phyloP scores from a whole-genome alignment of 768 basidiomycete genomes.

The Pisolithus orientalis region DNA sequence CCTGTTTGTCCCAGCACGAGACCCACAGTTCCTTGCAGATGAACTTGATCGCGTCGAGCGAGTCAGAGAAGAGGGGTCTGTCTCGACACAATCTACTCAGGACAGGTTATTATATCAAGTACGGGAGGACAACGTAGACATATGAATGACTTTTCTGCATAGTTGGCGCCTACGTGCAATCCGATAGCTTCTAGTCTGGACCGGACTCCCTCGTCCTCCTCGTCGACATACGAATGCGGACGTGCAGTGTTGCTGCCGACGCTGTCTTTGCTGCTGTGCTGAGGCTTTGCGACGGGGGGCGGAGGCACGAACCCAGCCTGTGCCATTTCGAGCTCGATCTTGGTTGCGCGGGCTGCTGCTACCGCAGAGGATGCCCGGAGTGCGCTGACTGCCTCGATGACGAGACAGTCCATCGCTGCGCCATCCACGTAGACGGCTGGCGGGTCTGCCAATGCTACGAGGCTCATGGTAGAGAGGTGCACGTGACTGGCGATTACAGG shows the following conservation, averaged over 20 bases:
- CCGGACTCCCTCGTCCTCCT: slow-evolving; percentile 69
- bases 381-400: slow-evolving; percentile 73
- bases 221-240: slow-evolving; percentile 33
- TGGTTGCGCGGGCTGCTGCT: slow-evolving; percentile 59
- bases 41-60: slow-evolving; percentile 89
- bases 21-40: slow-evolving; percentile 96
- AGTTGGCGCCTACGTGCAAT: slow-evolving; percentile 77
- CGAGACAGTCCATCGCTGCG: slow-evolving; percentile 77
- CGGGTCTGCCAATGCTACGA: slow-evolving; percentile 55
- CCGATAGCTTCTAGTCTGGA: slow-evolving; percentile 78
- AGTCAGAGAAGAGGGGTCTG: slow-evolving; percentile 68
- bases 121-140: background rate
- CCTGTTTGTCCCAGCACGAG: slow-evolving; percentile 89
- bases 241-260: slow-evolving; percentile 22
- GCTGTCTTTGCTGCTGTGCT: slow-evolving; percentile 28
- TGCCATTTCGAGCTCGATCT: slow-evolving; percentile 72
- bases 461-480: background rate
- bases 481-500: background rate
- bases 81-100: slow-evolving; percentile 64
- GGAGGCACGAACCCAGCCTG: slow-evolving; percentile 68
- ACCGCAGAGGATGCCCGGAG: slow-evolving; percentile 70
- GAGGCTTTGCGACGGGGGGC: slow-evolving; percentile 34
- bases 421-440: slow-evolving; percentile 56
- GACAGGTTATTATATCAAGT: background rate
- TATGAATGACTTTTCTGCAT: slow-evolving; percentile 68